phyloP scores from a whole-genome alignment of 331 rosid genomes.

The Malus hybrid region DNA sequence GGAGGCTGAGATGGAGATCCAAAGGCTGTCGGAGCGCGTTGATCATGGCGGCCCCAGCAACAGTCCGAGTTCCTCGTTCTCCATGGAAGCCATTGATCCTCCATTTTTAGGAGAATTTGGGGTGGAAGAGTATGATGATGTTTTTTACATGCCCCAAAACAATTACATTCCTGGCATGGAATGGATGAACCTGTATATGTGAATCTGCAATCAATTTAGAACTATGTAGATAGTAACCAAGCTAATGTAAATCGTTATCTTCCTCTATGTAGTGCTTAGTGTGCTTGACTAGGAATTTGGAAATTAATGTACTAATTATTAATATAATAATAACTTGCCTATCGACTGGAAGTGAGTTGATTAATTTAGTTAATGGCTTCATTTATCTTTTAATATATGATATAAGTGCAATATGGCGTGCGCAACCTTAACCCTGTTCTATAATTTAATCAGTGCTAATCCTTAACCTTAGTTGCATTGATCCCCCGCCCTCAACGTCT shows the following conservation, averaged over 20 bases:
- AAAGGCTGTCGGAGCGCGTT: constrained; percentile 26
- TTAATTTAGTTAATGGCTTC: too few species aligned
- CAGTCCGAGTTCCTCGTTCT: constrained; percentile 53
- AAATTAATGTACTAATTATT: constrained; percentile 13
- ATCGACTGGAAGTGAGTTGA: not conserved
- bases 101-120: constrained; percentile 54
- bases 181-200: constrained; percentile 48
- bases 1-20: constrained; percentile 55
- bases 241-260: constrained; percentile 25
- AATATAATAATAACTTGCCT: constrained; percentile 10
- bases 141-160: constrained; percentile 32
- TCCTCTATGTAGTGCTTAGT: not conserved
- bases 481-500: too few species aligned
- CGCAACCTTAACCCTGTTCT: too few species aligned
- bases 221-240: constrained; percentile 49
- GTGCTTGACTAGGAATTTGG: constrained; percentile 2
- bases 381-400: not conserved
- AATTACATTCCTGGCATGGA: constrained; percentile 46
- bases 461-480: too few species aligned
- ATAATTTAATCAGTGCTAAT: too few species aligned
- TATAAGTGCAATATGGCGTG: not conserved
- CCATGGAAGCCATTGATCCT: constrained; percentile 47
- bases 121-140: constrained; percentile 42
- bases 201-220: constrained; percentile 13
- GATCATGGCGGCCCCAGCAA: constrained; percentile 35